phyloP scores from a whole-genome alignment of 2,329 filamentous ascomycete genomes.

The Trichoderma simmonsii region DNA sequence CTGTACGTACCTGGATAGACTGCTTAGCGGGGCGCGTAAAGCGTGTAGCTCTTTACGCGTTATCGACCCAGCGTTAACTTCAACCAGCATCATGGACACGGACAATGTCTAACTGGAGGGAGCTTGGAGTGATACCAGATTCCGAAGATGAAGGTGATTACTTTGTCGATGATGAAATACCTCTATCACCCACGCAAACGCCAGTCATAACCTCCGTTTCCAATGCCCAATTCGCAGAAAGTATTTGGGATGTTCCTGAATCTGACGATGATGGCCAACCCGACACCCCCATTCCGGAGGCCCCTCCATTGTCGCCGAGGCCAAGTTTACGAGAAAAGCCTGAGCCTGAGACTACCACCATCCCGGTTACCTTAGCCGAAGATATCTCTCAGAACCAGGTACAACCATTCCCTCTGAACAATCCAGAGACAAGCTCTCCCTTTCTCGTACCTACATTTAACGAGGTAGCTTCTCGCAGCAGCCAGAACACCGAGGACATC shows the following conservation, averaged over 20 bases:
- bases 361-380: not conserved
- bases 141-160: conserved; percentile 48
- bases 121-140: conserved; percentile 49
- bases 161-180: conserved; percentile 33
- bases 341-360: not conserved
- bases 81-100: not conserved
- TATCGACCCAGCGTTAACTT: not conserved
- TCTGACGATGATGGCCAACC: conserved; percentile 30
- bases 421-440: conserved; percentile 29
- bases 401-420: not conserved
- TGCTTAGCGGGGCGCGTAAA: not conserved
- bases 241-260: conserved; percentile 20
- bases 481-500: not conserved
- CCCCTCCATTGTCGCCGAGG: not conserved
- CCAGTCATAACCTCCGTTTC: not conserved
- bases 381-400: not conserved
- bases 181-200: not conserved
- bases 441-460: conserved; percentile 24
- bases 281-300: not conserved
- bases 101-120: conserved; percentile 48
- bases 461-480: not conserved
- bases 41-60: not conserved
- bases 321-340: not conserved
- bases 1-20: not conserved
- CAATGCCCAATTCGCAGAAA: not conserved